A percentile compares a stretch with the other conserved stretches of the same genome.
Conservation (phyloP, 139 green algal genomes). For the Desmodesmus armatus region DNA sequence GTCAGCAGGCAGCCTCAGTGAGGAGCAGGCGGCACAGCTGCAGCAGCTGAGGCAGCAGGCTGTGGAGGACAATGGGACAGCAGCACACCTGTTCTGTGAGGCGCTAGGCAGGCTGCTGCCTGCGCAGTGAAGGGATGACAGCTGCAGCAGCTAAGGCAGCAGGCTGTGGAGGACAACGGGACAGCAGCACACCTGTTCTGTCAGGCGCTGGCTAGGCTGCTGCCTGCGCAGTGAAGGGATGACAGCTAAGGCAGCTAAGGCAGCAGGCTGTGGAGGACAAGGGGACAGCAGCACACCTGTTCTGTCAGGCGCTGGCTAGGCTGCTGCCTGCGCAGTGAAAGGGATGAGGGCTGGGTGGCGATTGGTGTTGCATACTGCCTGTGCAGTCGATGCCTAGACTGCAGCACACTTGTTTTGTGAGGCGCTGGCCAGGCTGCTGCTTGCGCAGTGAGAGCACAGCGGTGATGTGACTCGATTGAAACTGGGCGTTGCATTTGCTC, state of each 20-base stretch:
- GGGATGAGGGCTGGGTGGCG: background rate
- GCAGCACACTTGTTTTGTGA: background rate
- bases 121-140: background rate
- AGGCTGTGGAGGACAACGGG: slow-evolving; percentile 10
- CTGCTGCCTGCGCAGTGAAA: background rate
- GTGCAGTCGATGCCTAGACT: background rate
- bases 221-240: background rate
- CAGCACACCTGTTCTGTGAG: slow-evolving; percentile 1
- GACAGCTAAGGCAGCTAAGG: background rate
- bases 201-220: background rate
- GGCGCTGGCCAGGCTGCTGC: background rate
- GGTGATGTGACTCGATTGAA: background rate
- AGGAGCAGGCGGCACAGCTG: background rate
- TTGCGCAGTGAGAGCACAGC: background rate
- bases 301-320: background rate
- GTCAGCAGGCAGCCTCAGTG: background rate
- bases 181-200: background rate
- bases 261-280: background rate
- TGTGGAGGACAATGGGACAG: slow-evolving; percentile 13
- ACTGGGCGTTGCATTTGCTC: background rate
- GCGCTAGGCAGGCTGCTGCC: background rate
- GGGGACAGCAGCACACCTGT: slow-evolving; percentile 6
- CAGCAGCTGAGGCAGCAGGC: background rate
- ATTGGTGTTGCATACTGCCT: background rate
- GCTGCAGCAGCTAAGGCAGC: background rate